Conservation (phyloP, 2,329 filamentous ascomycete genomes). For the Trichoderma breve region DNA sequence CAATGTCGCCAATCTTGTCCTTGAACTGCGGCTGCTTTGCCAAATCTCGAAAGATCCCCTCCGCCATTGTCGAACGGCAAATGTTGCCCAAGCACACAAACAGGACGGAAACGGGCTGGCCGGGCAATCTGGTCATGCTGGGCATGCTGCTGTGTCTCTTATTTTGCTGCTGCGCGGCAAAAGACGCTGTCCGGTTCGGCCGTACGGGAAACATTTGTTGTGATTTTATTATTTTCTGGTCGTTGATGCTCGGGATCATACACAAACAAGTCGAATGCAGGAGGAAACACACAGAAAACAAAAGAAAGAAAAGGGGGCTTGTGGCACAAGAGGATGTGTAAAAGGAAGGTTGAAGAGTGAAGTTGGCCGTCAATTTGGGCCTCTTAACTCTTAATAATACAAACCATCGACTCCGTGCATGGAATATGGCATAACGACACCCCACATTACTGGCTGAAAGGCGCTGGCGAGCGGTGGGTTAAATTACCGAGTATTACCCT, state of each 20-base stretch:
- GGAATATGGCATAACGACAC: not conserved
- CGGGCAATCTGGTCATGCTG: slow-evolving; percentile 24
- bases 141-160: slow-evolving; percentile 30
- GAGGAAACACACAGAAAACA: not conserved
- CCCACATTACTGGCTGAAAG: slow-evolving; percentile 5
- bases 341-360: not conserved
- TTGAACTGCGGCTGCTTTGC: slow-evolving; percentile 59
- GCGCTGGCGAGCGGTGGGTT: slow-evolving; percentile 9
- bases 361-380: not conserved
- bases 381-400: slow-evolving; percentile 1
- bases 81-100: slow-evolving; percentile 98
- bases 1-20: slow-evolving; percentile 63
- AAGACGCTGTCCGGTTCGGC: slow-evolving; percentile 5
- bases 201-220: slow-evolving; percentile 15
- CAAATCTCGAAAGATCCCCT: slow-evolving; percentile 82
- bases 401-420: slow-evolving; percentile 4
- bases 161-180: slow-evolving; percentile 6
- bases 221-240: not conserved
- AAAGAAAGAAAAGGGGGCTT: not conserved
- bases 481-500: slow-evolving; percentile 18
- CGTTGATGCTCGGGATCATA: not conserved
- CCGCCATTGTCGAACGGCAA: slow-evolving; percentile 90
- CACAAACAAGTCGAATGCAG: not conserved
- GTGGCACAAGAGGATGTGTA: not conserved
- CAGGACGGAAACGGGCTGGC: slow-evolving; percentile 64